Evolutionary conservation across 1,284 basidiomycete genomes (phyloP).

Genomic region (Fistulinella cinereoalba): DNA sequence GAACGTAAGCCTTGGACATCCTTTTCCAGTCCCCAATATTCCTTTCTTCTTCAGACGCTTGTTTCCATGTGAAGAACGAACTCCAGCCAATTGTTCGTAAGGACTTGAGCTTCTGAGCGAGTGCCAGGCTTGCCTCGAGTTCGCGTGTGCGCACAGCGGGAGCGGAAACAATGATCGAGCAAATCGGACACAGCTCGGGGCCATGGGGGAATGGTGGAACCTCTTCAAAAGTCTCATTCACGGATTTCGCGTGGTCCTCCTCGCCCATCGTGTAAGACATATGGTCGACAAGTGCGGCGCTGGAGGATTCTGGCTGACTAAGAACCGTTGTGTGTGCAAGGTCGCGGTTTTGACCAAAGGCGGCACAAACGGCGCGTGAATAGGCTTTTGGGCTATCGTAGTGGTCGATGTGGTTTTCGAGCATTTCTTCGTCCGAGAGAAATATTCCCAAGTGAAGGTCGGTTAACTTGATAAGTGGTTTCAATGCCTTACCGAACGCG

Average conservation of each 20-base stretch:
- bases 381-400: conserved; percentile 28
- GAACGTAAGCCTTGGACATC: conserved; percentile 38
- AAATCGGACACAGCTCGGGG: conserved; percentile 31
- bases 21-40: conserved; percentile 23
- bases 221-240: conserved; percentile 9
- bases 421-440: conserved; percentile 47
- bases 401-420: conserved; percentile 45
- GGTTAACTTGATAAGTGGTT: conserved; percentile 43
- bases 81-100: conserved; percentile 52
- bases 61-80: conserved; percentile 42
- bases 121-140: conserved; percentile 41
- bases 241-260: conserved; percentile 2
- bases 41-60: conserved; percentile 3
- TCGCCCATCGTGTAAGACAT: conserved; percentile 27
- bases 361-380: conserved; percentile 12
- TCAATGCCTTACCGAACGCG: conserved; percentile 32
- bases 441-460: conserved; percentile 58
- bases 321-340: conserved; percentile 10
- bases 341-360: conserved; percentile 7
- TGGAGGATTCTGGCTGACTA: conserved; percentile 25
- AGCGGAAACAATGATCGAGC: conserved; percentile 20
- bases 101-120: conserved; percentile 43
- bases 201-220: conserved; percentile 30
- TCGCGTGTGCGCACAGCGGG: conserved; percentile 40
- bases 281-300: conserved; percentile 1